Conservation (phyloP, 1,284 basidiomycete genomes). For the Cutaneotrichosporon spelunceum region DNA sequence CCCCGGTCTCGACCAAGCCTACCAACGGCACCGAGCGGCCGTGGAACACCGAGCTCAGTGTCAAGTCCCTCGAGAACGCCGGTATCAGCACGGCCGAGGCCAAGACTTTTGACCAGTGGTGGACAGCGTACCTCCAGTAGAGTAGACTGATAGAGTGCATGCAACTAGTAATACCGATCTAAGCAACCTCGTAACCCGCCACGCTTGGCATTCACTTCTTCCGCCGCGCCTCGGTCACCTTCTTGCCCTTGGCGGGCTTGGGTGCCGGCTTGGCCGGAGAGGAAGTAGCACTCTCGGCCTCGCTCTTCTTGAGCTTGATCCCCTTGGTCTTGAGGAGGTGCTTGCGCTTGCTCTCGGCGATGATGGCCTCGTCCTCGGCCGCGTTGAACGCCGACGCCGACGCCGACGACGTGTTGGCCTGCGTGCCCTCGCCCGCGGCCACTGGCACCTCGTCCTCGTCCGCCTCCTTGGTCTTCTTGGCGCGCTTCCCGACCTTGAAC, state of each 20-base stretch:
- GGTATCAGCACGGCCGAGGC: constrained; percentile 41
- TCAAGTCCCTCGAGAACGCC: constrained; percentile 34
- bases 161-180: constrained; percentile 8
- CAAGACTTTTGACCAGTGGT: constrained; percentile 44
- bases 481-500: constrained; percentile 82
- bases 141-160: constrained; percentile 6
- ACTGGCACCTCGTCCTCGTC: constrained; percentile 35
- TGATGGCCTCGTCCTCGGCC: constrained; percentile 49
- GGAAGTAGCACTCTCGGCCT: constrained; percentile 8
- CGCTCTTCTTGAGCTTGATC: constrained; percentile 49
- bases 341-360: constrained; percentile 52
- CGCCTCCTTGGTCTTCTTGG: constrained; percentile 57
- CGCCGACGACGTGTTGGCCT: constrained; percentile 28
- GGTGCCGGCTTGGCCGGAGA: constrained; percentile 13
- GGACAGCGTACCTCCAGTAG: constrained; percentile 30
- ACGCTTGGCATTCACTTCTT: constrained; percentile 11
- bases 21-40: constrained; percentile 40
- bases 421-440: constrained; percentile 26
- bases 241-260: constrained; percentile 39
- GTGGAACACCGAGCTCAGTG: constrained; percentile 48
- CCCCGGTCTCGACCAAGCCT: constrained; percentile 37
- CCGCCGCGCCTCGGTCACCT: constrained; percentile 37
- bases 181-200: background rate
- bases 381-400: constrained; percentile 49
- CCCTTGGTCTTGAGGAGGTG: constrained; percentile 54